Evolutionary conservation across 176 grass and related monocot genomes (phyloP).

Genomic region (Canna indica): DNA sequence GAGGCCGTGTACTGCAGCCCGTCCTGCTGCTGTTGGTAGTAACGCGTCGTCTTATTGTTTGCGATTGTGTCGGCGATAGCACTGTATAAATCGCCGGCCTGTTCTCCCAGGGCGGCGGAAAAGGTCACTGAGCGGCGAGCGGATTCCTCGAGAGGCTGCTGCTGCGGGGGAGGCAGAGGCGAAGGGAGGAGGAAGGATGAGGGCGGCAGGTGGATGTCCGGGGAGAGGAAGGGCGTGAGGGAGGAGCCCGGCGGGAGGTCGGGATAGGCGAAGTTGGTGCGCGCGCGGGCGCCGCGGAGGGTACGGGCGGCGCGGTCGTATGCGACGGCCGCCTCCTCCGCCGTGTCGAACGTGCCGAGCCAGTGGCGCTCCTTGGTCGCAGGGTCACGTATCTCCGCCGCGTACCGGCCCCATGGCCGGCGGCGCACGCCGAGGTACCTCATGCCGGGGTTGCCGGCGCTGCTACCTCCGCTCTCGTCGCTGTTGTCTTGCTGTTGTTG

Average conservation of each 20-base stretch:
- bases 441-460: not conserved
- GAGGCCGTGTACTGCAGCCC: slow-evolving; percentile 11
- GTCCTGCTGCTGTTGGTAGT: slow-evolving; percentile 13
- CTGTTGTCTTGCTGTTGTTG: not conserved
- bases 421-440: slow-evolving; percentile 13
- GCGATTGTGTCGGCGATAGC: not conserved
- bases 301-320: slow-evolving; percentile 10
- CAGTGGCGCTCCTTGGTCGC: slow-evolving; percentile 19
- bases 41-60: not conserved
- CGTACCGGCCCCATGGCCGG: slow-evolving; percentile 10
- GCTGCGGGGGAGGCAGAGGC: not conserved
- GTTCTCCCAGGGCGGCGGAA: not conserved
- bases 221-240: slow-evolving; percentile 10
- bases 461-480: not conserved
- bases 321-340: slow-evolving; percentile 11
- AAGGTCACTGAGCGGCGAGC: not conserved
- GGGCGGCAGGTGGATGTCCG: not conserved
- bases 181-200: not conserved
- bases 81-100: not conserved
- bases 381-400: slow-evolving; percentile 11
- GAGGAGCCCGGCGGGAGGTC: slow-evolving; percentile 16
- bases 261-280: slow-evolving; percentile 18
- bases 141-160: not conserved
- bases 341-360: slow-evolving; percentile 14
- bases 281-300: not conserved